Percentiles rank a stretch among this genome's conserved stretches.
Evolutionary conservation across 2,329 filamentous ascomycete species (phyloP).

Genomic region (Aspergillus hortae): DNA sequence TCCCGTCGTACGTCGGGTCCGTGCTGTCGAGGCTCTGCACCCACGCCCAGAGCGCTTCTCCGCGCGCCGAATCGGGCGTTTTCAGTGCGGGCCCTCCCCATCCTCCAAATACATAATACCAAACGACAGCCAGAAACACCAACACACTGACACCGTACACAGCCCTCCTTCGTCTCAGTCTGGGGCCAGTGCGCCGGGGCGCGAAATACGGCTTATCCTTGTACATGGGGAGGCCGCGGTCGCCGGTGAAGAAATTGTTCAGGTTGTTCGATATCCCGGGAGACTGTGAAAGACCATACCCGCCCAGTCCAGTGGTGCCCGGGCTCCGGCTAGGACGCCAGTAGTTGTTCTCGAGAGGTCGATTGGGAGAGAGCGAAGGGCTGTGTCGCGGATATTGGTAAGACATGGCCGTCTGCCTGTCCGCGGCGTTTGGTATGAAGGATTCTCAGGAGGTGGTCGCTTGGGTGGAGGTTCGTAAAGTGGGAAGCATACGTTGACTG

Average conservation of each 20-base stretch:
- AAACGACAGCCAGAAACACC: slow-evolving; percentile 58
- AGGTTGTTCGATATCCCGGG: slow-evolving; percentile 60
- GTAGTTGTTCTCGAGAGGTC: slow-evolving; percentile 62
- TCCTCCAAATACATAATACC: slow-evolving; percentile 52
- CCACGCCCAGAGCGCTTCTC: slow-evolving; percentile 54
- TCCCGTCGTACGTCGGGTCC: slow-evolving; percentile 20
- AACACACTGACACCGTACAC: slow-evolving; percentile 53
- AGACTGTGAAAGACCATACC: slow-evolving; percentile 34
- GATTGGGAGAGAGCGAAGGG: slow-evolving; percentile 64
- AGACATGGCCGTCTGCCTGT: slow-evolving; percentile 29
- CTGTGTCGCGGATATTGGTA: slow-evolving; percentile 67
- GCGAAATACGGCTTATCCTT: slow-evolving; percentile 90
- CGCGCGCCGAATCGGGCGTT: slow-evolving; percentile 32
- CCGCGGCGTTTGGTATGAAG: neutral
- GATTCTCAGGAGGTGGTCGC: neutral
- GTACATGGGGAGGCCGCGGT: slow-evolving; percentile 81
- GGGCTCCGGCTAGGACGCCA: slow-evolving; percentile 56
- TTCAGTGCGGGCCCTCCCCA: slow-evolving; percentile 19
- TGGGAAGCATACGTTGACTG: neutral
- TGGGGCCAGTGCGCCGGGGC: slow-evolving; percentile 53
- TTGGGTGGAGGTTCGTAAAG: neutral
- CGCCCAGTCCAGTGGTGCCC: slow-evolving; percentile 40
- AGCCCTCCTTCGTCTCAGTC: slow-evolving; percentile 63
- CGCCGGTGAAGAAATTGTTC: slow-evolving; percentile 60
- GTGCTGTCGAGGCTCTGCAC: slow-evolving; percentile 49